Evolutionary conservation across 306 rosid genomes (phyloP).

Genomic region (Herpetospermum pedunculosum): DNA sequence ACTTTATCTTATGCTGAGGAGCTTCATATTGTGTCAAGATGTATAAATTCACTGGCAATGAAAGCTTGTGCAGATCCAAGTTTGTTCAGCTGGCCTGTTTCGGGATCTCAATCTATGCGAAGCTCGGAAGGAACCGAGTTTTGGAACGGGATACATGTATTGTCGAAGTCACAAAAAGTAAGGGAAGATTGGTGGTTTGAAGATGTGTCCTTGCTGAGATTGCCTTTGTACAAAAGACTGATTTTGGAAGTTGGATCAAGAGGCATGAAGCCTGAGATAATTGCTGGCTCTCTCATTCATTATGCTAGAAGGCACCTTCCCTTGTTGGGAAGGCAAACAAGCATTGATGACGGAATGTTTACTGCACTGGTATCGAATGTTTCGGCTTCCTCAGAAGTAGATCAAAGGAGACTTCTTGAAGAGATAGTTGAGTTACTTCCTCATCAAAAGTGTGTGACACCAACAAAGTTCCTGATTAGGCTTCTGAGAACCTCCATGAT

Average conservation of each 20-base stretch:
- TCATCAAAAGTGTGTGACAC: slow-evolving; percentile 37
- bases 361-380: slow-evolving; percentile 21
- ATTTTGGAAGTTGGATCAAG: slow-evolving; percentile 43
- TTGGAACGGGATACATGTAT: slow-evolving; percentile 62
- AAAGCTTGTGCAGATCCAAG: slow-evolving; percentile 63
- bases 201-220: slow-evolving; percentile 45
- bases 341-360: slow-evolving; percentile 28
- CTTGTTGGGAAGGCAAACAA: slow-evolving; percentile 44
- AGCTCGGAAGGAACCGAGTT: slow-evolving; percentile 33
- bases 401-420: slow-evolving; percentile 64
- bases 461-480: slow-evolving; percentile 56
- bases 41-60: slow-evolving; percentile 62
- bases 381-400: slow-evolving; percentile 35
- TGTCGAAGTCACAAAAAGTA: slow-evolving; percentile 22
- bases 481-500: slow-evolving; percentile 59
- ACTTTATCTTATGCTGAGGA: slow-evolving; percentile 58
- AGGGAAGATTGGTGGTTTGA: slow-evolving; percentile 91
- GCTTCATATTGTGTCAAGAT: slow-evolving; percentile 61
- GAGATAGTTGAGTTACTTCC: slow-evolving; percentile 64
- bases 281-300: slow-evolving; percentile 56
- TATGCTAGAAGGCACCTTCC: slow-evolving; percentile 61
- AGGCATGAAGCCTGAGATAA: slow-evolving; percentile 46
- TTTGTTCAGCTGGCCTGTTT: slow-evolving; percentile 43
- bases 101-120: slow-evolving; percentile 20
- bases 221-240: slow-evolving; percentile 48